Evolutionary conservation across 768 basidiomycete genomes (phyloP).

Genomic region (Naganishia antarctica): DNA sequence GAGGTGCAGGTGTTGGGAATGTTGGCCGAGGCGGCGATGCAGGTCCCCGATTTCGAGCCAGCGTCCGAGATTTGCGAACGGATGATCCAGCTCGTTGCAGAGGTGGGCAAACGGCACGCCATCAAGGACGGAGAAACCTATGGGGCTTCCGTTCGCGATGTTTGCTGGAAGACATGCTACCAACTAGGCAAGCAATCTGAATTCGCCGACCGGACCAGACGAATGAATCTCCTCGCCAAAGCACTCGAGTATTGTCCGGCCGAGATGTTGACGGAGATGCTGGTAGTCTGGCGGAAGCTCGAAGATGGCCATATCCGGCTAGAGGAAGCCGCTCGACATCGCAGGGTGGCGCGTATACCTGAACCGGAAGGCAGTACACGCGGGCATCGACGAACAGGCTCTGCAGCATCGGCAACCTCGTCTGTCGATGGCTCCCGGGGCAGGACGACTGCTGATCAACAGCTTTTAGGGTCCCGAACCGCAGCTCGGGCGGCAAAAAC

Average conservation of each 20-base stretch:
- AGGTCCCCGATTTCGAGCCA: constrained; percentile 68
- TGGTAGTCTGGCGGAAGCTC: constrained; percentile 68
- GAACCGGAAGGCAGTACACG: constrained; percentile 20
- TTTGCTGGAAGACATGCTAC: constrained; percentile 86
- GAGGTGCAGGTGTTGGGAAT: constrained; percentile 80
- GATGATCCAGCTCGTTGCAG: constrained; percentile 52
- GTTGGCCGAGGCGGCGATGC: constrained; percentile 81
- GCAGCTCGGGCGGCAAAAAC: constrained; percentile 42
- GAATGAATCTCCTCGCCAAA: constrained; percentile 67
- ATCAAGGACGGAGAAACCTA: constrained; percentile 17
- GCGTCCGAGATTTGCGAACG: constrained; percentile 67
- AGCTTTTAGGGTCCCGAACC: constrained; percentile 42
- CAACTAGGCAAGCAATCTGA: constrained; percentile 79
- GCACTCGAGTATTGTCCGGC: constrained; percentile 82
- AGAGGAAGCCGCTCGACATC: constrained; percentile 52
- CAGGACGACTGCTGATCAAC: constrained; percentile 13
- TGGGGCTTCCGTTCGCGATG: constrained; percentile 56
- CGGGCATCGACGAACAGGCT: constrained; percentile 4
- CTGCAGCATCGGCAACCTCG: constrained; percentile 6
- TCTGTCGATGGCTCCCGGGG: not conserved
- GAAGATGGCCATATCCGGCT: constrained; percentile 51
- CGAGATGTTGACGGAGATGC: constrained; percentile 70
- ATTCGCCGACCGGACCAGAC: constrained; percentile 63
- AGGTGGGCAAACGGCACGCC: constrained; percentile 49
- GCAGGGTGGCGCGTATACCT: constrained; percentile 31